These are phyloP conservation scores for Ceratobasidium sp. DNA, from an alignment of 1,284 basidiomycete genomes.

Conservation along the genomic window DNA sequence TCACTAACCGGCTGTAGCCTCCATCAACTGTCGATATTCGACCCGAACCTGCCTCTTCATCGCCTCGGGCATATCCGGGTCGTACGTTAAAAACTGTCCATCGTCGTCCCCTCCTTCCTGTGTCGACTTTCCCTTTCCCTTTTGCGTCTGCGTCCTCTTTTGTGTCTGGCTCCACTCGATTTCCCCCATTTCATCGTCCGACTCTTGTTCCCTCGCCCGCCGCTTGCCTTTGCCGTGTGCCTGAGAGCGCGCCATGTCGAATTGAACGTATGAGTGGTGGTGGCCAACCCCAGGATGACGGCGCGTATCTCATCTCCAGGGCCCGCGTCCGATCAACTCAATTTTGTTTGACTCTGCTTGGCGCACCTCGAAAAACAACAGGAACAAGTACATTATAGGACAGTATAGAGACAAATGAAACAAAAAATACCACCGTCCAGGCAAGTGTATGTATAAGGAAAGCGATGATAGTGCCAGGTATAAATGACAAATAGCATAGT, in stretches of 20 bases:
- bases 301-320: slow-evolving; percentile 38
- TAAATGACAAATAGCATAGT: slow-evolving; percentile 17
- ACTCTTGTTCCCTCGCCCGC: background rate
- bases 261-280: background rate
- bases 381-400: slow-evolving; percentile 7
- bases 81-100: slow-evolving; percentile 60
- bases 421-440: too few species aligned
- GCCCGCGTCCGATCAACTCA: slow-evolving; percentile 38
- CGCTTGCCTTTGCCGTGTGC: slow-evolving; percentile 15
- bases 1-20: slow-evolving; percentile 64
- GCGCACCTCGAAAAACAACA: background rate
- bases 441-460: background rate
- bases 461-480: background rate
- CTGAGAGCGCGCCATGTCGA: slow-evolving; percentile 23
- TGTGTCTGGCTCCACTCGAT: slow-evolving; percentile 37
- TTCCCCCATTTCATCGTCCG: slow-evolving; percentile 35
- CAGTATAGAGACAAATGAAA: slow-evolving; percentile 11
- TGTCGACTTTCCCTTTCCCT: slow-evolving; percentile 12
- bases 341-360: slow-evolving; percentile 23
- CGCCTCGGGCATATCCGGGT: slow-evolving; percentile 79
- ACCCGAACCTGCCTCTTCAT: slow-evolving; percentile 73
- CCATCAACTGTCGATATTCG: slow-evolving; percentile 70
- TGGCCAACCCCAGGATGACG: background rate
- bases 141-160: slow-evolving; percentile 28
- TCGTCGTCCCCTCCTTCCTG: slow-evolving; percentile 37